Base-by-base conservation (phyloP, 2,329 filamentous ascomycete species). In the Colletotrichum sidae region DNA sequence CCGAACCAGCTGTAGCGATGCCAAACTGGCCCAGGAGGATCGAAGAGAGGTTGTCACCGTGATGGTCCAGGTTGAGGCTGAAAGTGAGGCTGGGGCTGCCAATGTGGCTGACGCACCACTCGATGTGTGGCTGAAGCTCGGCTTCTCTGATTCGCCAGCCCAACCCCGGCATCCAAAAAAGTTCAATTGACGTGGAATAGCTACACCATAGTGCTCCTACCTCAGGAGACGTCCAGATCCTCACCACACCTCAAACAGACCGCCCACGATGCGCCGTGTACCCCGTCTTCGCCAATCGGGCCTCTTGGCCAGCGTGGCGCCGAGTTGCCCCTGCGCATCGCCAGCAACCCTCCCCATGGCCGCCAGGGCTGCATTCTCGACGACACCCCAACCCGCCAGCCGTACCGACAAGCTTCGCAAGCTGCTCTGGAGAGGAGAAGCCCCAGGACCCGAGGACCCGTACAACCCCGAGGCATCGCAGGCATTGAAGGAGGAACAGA, bases 241-340 rank as follows among this genome's bases (percentile, higher is more conserved):
- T 25, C 47, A 44, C 38, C 57, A 42, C 37, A 34, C 35, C 47
- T 6, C 45, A 25, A 5, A 54, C 45, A 55, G 15, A 45, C 7
- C 11, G 46, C 33, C 50, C 67, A 75, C 67, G 69, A 83, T 84
- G 80, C 73, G 80, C 64, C 79, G 81, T 74, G 76, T 82, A 79
- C 71, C 78, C 62, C 73, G 77, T 68, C 69, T 77, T 68, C 72
- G 74, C 71, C 73, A 75, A 42, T 72, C 80, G 4, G 72, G 80
- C 5, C 71, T 68, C 71, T 68, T 73, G 70, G 67, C 69, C 78
- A 58, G 72, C 69, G 25, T 53, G 38, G 25, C 42, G 33, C 55
- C 54, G 4, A 41, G 46, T 4, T 67, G 64, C 60, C 38, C 54
- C 52, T 66, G 63, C 47, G 59, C 59, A 60, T 67, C 72, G 60